phyloP scores from a whole-genome alignment of 2,329 filamentous ascomycete genomes.

The Arthrinium puccinioides region DNA sequence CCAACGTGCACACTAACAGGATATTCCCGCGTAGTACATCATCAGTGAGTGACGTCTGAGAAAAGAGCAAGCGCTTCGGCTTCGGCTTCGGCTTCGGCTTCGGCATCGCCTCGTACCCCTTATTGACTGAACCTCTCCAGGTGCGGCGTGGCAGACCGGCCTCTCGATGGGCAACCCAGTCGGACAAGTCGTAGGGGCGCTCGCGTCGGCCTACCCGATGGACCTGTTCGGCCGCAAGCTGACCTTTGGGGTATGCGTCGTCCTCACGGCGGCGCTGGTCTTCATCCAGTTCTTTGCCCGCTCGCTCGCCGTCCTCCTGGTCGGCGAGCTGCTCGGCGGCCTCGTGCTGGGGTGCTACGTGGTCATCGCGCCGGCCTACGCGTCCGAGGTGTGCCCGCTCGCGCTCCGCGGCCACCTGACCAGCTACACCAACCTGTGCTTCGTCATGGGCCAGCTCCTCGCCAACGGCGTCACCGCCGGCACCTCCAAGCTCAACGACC shows the following conservation, averaged over 20 bases:
- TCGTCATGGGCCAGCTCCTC: constrained; percentile 54
- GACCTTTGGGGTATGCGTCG: constrained; percentile 36
- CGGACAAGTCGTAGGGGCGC: constrained; percentile 48
- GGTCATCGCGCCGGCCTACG: constrained; percentile 51
- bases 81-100: not conserved
- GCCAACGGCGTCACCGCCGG: constrained; percentile 39
- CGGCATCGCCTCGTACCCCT: constrained; percentile 1
- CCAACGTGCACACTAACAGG: too few species aligned
- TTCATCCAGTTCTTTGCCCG: constrained; percentile 58
- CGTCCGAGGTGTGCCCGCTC: constrained; percentile 53
- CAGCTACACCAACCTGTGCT: constrained; percentile 54
- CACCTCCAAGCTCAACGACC: constrained; percentile 27
- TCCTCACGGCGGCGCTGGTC: constrained; percentile 42
- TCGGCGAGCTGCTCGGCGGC: constrained; percentile 54
- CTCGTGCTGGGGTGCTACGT: constrained; percentile 55
- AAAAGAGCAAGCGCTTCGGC: not conserved
- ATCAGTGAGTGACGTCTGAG: constrained; percentile 15
- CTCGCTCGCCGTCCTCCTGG: constrained; percentile 46
- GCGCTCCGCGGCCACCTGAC: constrained; percentile 51
- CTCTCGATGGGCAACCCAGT: constrained; percentile 47
- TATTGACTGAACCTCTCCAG: constrained; percentile 16
- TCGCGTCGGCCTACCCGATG: constrained; percentile 40
- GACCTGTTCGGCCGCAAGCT: constrained; percentile 35
- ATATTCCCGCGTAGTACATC: constrained; percentile 22
- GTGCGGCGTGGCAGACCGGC: constrained; percentile 38